phyloP scores from a whole-genome alignment of 306 rosid species.

The Acacia acuminata region DNA sequence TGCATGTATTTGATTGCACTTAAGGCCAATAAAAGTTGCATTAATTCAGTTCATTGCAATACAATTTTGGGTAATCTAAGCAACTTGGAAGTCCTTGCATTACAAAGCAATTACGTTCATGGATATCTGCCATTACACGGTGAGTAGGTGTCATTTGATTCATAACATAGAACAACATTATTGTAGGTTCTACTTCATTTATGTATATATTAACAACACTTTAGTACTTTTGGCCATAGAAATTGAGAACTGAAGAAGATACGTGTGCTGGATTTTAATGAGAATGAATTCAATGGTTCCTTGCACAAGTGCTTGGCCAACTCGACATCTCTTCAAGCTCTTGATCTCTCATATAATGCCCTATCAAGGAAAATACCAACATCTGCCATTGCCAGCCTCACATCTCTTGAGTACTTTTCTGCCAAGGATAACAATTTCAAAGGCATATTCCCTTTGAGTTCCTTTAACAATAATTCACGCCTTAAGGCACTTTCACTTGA shows the following conservation, averaged over 20 bases:
- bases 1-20: background rate
- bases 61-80: background rate
- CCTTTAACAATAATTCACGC: too few species aligned
- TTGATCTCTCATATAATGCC: background rate
- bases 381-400: background rate
- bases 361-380: background rate
- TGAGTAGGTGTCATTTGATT: background rate
- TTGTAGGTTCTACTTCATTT: background rate
- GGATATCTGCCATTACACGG: background rate
- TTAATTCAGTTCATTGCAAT: background rate
- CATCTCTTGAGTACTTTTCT: background rate
- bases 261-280: background rate
- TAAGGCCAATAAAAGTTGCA: background rate
- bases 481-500: too few species aligned
- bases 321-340: background rate
- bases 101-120: background rate
- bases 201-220: background rate
- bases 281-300: background rate
- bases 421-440: too few species aligned
- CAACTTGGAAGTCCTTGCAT: background rate
- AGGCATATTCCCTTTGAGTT: too few species aligned
- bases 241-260: background rate
- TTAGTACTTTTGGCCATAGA: background rate
- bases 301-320: background rate
- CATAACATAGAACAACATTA: background rate